These are phyloP conservation scores for Aspergillus felis DNA, from an alignment of 2,329 filamentous ascomycete species.

Conservation along the genomic window DNA sequence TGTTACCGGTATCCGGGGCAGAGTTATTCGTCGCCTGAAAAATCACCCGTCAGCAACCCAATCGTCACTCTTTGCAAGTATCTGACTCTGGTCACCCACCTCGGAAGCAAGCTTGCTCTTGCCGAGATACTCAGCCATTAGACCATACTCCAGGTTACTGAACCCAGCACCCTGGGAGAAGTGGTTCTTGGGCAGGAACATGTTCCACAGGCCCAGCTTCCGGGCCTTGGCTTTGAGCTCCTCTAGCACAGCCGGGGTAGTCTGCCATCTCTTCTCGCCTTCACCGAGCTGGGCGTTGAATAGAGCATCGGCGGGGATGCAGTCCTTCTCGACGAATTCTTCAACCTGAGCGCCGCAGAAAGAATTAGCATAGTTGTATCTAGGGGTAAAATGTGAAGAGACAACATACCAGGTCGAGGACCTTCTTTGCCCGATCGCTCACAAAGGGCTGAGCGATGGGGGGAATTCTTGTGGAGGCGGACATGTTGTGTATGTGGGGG, in stretches of 20 bases:
- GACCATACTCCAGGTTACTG: slow-evolving; percentile 90
- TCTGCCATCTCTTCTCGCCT: slow-evolving; percentile 72
- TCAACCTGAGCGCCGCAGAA: slow-evolving; percentile 57
- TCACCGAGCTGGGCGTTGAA: slow-evolving; percentile 75
- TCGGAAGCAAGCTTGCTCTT: slow-evolving; percentile 79
- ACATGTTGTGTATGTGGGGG: slow-evolving; percentile 37
- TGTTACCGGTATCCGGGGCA: slow-evolving; percentile 89
- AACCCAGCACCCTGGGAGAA: slow-evolving; percentile 94
- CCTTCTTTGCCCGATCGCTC: slow-evolving; percentile 79
- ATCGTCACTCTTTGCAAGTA: not conserved
- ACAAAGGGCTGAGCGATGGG: slow-evolving; percentile 61
- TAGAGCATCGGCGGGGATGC: slow-evolving; percentile 77
- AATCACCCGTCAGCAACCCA: not conserved
- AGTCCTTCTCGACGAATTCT: slow-evolving; percentile 97
- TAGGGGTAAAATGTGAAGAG: not conserved
- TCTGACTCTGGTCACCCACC: slow-evolving; percentile 25
- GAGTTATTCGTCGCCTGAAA: slow-evolving; percentile 74
- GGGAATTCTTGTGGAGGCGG: slow-evolving; percentile 52
- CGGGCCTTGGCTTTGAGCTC: slow-evolving; percentile 81
- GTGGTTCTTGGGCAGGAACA: slow-evolving; percentile 93
- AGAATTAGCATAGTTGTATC: slow-evolving; percentile 1
- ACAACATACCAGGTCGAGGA: slow-evolving; percentile 64
- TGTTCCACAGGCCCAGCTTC: slow-evolving; percentile 89
- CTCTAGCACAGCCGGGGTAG: slow-evolving; percentile 77
- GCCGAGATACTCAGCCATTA: slow-evolving; percentile 95